These are phyloP conservation scores for Saturnispora silvae DNA, from an alignment of 805 yeast genomes.

Conservation along the genomic window DNA sequence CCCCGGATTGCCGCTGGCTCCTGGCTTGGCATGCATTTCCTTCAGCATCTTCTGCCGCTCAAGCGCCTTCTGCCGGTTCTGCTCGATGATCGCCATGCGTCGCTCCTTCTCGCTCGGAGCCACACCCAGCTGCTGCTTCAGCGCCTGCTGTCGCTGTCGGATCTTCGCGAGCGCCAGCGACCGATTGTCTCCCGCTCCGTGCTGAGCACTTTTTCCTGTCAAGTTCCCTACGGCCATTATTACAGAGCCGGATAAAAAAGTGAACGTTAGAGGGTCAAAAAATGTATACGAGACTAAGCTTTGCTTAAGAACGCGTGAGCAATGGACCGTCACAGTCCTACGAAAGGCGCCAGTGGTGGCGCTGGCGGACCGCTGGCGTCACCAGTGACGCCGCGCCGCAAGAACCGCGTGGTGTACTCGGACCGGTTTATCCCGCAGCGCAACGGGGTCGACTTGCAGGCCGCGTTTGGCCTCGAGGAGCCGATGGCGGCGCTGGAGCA, in stretches of 20 bases:
- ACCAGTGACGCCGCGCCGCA: conserved; percentile 38
- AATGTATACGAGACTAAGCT: no score
- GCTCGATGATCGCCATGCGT: conserved; percentile 35
- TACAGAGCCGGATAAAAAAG: not conserved
- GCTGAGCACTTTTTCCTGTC: not conserved
- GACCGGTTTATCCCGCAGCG: conserved; percentile 86
- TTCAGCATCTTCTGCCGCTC: conserved; percentile 21
- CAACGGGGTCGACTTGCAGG: conserved; percentile 76
- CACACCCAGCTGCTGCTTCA: conserved; percentile 7
- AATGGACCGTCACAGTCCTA: conserved; percentile 3
- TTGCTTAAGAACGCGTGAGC: not conserved
- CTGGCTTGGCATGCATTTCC: conserved; percentile 6
- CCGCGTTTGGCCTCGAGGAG: conserved; percentile 54
- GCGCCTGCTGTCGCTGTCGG: conserved; percentile 29
- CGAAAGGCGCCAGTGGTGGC: conserved; percentile 5
- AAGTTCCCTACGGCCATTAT: not conserved
- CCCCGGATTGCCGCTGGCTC: not conserved
- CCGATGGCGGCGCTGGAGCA: conserved; percentile 7
- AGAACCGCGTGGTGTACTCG: conserved; percentile 45
- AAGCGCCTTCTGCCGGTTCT: conserved; percentile 44
- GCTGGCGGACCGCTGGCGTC: conserved; percentile 15
- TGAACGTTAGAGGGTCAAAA: no score
- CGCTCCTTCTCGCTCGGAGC: not conserved
- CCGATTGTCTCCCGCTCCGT: conserved; percentile 64
- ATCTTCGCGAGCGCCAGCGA: conserved; percentile 50